Base-by-base conservation (phyloP, 139 green algal species). In the Coelastrella sp. region DNA sequence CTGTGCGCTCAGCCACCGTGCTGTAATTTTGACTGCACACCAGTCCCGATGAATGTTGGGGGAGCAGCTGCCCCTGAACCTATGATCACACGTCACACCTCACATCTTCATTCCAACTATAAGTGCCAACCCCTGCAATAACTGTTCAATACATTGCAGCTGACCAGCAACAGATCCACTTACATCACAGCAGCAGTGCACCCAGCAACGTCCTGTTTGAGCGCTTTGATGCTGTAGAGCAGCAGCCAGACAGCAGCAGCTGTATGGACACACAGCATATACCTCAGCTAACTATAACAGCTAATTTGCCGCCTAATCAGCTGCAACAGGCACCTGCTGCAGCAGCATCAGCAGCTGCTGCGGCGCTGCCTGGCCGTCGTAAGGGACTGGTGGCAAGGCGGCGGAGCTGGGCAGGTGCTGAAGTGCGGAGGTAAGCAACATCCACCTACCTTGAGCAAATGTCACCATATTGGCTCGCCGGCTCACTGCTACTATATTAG, bases 171-270 rank as follows among this genome's bases (percentile, higher is more conserved):
- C 73, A 80, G 7, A 8, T 7, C 10, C 74, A 17, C 4, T 7
- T 22, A 59, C 66, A 88, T 13, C 68, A 80, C 54, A 81, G 83
- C 68, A 88, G 68, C 83, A 88, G 83, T 20, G 83, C 83, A 16
- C 83, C 83, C 17, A 71, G 68, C 54, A 68, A 56, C 19, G 17
- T 71, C 2, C 83, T 88, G 17, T 66, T 66, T 7, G 58, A 88
- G 4, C 66, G 54, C 20, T 81, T 88, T 22, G 83, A 88, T 57
- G 83, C 83, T 0, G 19, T 59, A 4, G 19, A 20, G 22, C 32
- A 80, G 17, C 47, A 81, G 13, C 58, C 20, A 59, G 19, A 59
- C 81, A 86, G 61, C 60, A 86, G 81, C 81, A 75, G 20, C 23
- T 47, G 3, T 17, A 74, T 32, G 5, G 0, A 4, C 3, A 57